Percentiles rank a stretch among this genome's conserved stretches.
Evolutionary conservation across 371 early-diverging fungal species (phyloP).

Genomic region (Circinella minor): DNA sequence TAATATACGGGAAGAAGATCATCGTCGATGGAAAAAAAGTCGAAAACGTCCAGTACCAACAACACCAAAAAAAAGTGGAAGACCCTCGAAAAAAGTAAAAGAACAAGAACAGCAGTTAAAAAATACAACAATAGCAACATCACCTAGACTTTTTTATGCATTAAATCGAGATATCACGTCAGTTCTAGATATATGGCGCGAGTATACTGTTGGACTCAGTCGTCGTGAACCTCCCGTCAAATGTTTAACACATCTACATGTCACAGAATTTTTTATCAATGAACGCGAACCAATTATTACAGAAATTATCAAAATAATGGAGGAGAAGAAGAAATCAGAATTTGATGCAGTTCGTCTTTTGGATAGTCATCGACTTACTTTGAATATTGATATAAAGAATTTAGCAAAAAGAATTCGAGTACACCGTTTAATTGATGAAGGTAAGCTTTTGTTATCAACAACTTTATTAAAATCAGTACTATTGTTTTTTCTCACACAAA

Average conservation of each 20-base stretch:
- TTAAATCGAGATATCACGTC: neutral
- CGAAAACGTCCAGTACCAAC: too few relatives aligned
- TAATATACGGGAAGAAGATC: too few relatives aligned
- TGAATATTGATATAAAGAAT: neutral
- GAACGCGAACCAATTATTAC: neutral
- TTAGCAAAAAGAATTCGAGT: neutral
- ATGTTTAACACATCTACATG: neutral
- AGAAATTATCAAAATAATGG: neutral
- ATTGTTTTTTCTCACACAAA: too few relatives aligned
- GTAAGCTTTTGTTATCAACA: neutral
- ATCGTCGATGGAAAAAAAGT: too few relatives aligned
- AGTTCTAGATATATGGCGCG: neutral
- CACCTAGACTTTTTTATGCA: neutral
- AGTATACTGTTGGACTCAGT: conserved; percentile 4
- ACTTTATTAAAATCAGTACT: too few relatives aligned
- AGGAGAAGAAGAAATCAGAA: neutral
- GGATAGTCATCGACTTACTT: neutral
- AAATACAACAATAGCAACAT: neutral
- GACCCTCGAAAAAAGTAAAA: too few relatives aligned
- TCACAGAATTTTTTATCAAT: neutral
- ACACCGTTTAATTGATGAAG: neutral
- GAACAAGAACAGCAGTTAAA: too few relatives aligned
- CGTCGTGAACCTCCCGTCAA: neutral
- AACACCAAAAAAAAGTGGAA: too few relatives aligned
- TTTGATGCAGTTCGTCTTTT: neutral